Evolutionary conservation across 306 rosid species (phyloP), one percentile per base, ranked within the genome.

Genomic region (Lupinus albus): DNA sequence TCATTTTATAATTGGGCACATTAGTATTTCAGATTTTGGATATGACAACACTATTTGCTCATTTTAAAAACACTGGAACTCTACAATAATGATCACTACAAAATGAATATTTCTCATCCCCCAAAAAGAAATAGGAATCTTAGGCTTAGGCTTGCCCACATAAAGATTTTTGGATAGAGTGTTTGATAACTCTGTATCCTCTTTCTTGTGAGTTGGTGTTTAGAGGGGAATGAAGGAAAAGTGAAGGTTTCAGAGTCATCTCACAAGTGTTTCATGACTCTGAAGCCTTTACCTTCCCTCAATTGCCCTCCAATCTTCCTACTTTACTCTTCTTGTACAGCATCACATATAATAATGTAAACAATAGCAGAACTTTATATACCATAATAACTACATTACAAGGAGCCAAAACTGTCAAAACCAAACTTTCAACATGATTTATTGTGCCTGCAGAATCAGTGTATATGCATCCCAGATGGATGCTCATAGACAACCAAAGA

Each of bases 271-370:
- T n/a, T n/a, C n/a, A n/a, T n/a, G n/a, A n/a, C n/a, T n/a, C n/a
- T n/a, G n/a, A n/a, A n/a, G n/a, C n/a, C n/a, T n/a, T n/a, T n/a
- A n/a, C n/a, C n/a, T n/a, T n/a, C n/a, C n/a, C n/a, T n/a, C n/a
- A n/a, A n/a, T n/a, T n/a, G n/a, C n/a, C n/a, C n/a, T n/a, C n/a
- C n/a, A n/a, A n/a, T n/a, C 41, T 41, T 49, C 51, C 35, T 32
- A 67, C 71, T 52, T 51, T 50, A 49, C 74, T 50, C 56, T 25
- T 41, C 41, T 33, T 41, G 36, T 35, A 41, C 20, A 45, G 54
- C 18, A 41, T 12, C 64, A 21, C 48, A 38, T 25, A 45, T 25
- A 25, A 25, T 25, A 25, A 60, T 4, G 12, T 39, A 4, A 20
- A 56, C 32, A 25, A 21, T 57, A 20, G 55, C 70, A 50, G 1